phyloP scores from a whole-genome alignment of 139 green algal genomes.

The Penium margaritaceum region DNA sequence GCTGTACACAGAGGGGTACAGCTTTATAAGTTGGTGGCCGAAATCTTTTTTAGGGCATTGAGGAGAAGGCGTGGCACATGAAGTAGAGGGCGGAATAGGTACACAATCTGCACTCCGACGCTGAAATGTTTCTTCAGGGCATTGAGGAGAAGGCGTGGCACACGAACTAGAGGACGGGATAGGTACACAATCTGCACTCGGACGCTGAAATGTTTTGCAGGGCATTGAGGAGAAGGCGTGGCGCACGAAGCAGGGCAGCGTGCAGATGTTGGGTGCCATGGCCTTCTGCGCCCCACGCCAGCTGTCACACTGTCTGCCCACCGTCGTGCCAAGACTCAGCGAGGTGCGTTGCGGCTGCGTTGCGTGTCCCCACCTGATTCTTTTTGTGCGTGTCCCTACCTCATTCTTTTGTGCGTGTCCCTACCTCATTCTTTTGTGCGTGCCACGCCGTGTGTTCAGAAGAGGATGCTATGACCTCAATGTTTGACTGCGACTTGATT shows the following conservation, averaged over 20 bases:
- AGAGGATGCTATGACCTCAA: too few species aligned
- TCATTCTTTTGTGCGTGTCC: neutral
- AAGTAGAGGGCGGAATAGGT: slow-evolving; percentile 82
- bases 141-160: slow-evolving; percentile 78
- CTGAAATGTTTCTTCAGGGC: slow-evolving; percentile 4
- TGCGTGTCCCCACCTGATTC: neutral
- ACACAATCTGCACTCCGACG: slow-evolving; percentile 83
- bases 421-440: neutral
- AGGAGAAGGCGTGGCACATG: slow-evolving; percentile 75
- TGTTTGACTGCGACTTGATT: too few species aligned
- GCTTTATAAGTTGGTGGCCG: too few species aligned
- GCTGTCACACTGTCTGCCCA: slow-evolving; percentile 80
- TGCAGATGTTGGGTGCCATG: slow-evolving; percentile 92
- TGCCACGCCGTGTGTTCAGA: too few species aligned
- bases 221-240: slow-evolving; percentile 74
- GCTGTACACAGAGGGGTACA: too few species aligned
- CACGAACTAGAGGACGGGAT: too few species aligned
- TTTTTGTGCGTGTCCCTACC: neutral
- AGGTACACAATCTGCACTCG: neutral
- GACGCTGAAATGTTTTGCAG: neutral
- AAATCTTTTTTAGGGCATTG: neutral
- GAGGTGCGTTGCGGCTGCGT: slow-evolving; percentile 23
- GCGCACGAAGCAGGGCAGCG: slow-evolving; percentile 85
- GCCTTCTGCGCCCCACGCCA: slow-evolving; percentile 89
- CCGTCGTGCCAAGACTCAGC: slow-evolving; percentile 78